Percentiles rank a stretch among this genome's conserved stretches.
phyloP scores from a whole-genome alignment of 2,329 filamentous ascomycete genomes.

The Paracoccidioides lutzii region DNA sequence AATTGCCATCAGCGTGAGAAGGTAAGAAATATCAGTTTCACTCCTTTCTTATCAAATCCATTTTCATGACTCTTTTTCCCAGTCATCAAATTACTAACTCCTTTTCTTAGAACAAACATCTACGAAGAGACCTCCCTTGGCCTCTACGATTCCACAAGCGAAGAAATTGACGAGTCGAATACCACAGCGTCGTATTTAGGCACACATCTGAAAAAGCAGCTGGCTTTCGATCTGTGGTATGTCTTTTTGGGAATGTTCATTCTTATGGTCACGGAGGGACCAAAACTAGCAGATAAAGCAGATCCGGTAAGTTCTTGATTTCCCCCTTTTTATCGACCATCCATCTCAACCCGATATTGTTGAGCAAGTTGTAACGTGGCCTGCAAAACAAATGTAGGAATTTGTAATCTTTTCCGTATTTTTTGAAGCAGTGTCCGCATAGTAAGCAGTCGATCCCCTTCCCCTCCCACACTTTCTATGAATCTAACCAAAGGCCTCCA shows the following conservation, averaged over 20 bases:
- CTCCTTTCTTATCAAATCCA: not conserved
- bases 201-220: conserved; percentile 46
- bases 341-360: not conserved
- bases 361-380: not conserved
- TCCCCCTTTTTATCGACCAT: not conserved
- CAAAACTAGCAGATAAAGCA: conserved; percentile 13
- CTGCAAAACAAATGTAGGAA: not conserved
- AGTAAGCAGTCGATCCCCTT: conserved; percentile 15
- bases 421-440: conserved; percentile 30
- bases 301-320: conserved; percentile 11
- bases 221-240: conserved; percentile 53
- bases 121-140: conserved; percentile 55
- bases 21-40: conserved; percentile 11
- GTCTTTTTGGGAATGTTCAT: conserved; percentile 45
- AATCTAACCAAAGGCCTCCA: conserved; percentile 4
- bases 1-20: conserved; percentile 80
- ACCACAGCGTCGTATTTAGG: conserved; percentile 28
- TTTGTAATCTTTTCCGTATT: conserved; percentile 19
- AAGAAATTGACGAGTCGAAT: conserved; percentile 13
- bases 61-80: not conserved
- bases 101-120: conserved; percentile 37
- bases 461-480: not conserved
- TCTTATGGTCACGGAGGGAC: conserved; percentile 37
- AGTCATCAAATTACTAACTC: not conserved
- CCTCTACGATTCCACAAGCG: conserved; percentile 31